Evolutionary conservation across 108 stramenopile species (phyloP).

Genomic region (Nitzschia sp.): DNA sequence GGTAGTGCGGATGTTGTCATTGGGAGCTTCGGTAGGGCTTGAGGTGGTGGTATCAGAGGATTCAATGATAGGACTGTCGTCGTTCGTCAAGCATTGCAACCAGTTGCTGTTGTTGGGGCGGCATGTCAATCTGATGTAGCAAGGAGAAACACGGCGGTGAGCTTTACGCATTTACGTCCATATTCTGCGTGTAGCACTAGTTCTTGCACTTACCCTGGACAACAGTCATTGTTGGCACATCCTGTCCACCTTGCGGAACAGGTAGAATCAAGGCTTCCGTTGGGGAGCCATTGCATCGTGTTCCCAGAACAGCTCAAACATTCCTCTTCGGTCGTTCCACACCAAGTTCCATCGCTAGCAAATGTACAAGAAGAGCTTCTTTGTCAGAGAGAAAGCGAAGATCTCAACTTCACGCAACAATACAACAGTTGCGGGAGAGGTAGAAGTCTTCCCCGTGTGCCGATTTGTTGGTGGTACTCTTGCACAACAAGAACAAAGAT

Average conservation of each 20-base stretch:
- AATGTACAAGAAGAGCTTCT: neutral
- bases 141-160: too few species aligned
- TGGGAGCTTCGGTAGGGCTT: too few species aligned
- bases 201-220: neutral
- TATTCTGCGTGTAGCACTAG: too few species aligned
- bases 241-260: neutral
- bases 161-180: too few species aligned
- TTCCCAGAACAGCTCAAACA: neutral
- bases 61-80: neutral
- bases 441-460: too few species aligned
- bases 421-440: too few species aligned
- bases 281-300: neutral
- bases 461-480: too few species aligned
- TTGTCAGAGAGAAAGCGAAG: neutral
- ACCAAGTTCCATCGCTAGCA: neutral
- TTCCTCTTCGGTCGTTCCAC: conserved; percentile 2
- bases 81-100: neutral
- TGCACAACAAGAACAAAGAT: too few species aligned
- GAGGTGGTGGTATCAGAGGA: too few species aligned
- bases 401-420: neutral
- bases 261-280: neutral
- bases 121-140: neutral
- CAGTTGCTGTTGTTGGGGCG: neutral
- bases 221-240: conserved; percentile 1
- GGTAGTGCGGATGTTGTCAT: neutral